A percentile compares a stretch with the other conserved stretches of the same genome.
These are phyloP conservation scores for Tubosaeta brunneosetosa DNA, from an alignment of 768 basidiomycete species.

Conservation along the genomic window DNA sequence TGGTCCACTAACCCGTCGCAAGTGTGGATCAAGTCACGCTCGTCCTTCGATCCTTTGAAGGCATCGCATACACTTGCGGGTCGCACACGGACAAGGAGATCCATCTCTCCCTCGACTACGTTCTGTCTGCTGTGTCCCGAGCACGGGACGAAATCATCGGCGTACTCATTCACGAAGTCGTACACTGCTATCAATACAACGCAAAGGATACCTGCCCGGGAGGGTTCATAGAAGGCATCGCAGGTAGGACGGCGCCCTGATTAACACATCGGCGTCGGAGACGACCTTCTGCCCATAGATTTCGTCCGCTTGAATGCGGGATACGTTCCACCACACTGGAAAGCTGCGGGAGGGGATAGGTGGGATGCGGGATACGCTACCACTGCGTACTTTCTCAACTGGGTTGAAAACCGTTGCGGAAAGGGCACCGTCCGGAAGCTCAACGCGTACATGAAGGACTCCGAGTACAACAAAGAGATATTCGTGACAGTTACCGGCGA, in stretches of 20 bases:
- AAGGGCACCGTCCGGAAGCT: conserved; percentile 52
- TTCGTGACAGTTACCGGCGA: conserved; percentile 52
- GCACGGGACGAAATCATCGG: conserved; percentile 62
- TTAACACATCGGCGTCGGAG: neutral
- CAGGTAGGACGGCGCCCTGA: conserved; percentile 44
- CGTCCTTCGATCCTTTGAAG: conserved; percentile 60
- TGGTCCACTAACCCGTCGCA: neutral
- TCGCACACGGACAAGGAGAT: conserved; percentile 62
- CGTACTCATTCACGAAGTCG: conserved; percentile 70
- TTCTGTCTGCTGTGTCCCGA: conserved; percentile 39
- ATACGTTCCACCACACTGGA: conserved; percentile 70
- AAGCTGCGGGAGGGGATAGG: conserved; percentile 36
- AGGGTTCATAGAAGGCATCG: conserved; percentile 76
- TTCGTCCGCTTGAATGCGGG: conserved; percentile 63
- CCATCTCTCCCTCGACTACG: conserved; percentile 64
- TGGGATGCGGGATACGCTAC: conserved; percentile 78
- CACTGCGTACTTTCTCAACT: conserved; percentile 73
- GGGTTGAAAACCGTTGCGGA: conserved; percentile 53
- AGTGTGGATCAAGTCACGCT: conserved; percentile 55
- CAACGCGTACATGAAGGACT: conserved; percentile 49
- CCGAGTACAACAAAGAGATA: conserved; percentile 45
- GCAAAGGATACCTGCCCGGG: conserved; percentile 56
- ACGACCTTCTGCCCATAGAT: conserved; percentile 38
- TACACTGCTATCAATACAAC: conserved; percentile 75
- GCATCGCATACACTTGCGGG: conserved; percentile 67